A percentile compares a stretch with the other conserved stretches of the same genome.
These are phyloP conservation scores for Actinomucor elegans DNA, from an alignment of 371 early-diverging fungal species.

Conservation along the genomic window DNA sequence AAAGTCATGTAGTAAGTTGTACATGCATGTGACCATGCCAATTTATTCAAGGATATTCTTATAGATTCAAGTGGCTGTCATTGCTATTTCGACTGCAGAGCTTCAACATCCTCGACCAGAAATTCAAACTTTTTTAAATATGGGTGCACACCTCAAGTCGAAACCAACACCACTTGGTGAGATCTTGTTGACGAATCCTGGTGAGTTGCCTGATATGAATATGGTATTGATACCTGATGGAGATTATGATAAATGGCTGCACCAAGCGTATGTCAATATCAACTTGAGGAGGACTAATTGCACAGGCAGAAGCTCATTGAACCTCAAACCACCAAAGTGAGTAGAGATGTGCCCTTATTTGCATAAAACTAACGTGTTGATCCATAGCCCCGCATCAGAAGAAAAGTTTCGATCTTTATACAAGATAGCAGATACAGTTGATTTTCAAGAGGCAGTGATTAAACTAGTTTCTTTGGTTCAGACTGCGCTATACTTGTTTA, in stretches of 20 bases:
- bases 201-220: slow-evolving; percentile 58
- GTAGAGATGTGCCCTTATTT: neutral
- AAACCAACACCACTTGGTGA: slow-evolving; percentile 60
- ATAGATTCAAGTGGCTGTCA: slow-evolving; percentile 56
- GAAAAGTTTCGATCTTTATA: slow-evolving; percentile 66
- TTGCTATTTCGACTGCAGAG: slow-evolving; percentile 52
- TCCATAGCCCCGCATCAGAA: slow-evolving; percentile 63
- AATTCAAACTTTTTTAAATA: slow-evolving; percentile 45
- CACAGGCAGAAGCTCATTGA: slow-evolving; percentile 65
- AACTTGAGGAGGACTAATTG: slow-evolving; percentile 64
- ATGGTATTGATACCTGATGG: slow-evolving; percentile 65
- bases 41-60: neutral
- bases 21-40: neutral
- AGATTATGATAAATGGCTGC: slow-evolving; percentile 58
- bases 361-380: no score
- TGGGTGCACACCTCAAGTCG: slow-evolving; percentile 39
- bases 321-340: slow-evolving; percentile 60
- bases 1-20: slow-evolving; percentile 49
- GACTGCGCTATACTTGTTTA: slow-evolving; percentile 54
- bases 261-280: slow-evolving; percentile 61
- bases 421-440: slow-evolving; percentile 54
- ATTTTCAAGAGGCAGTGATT: slow-evolving; percentile 59
- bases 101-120: slow-evolving; percentile 50
- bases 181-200: slow-evolving; percentile 60
- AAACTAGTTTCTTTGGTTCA: slow-evolving; percentile 57